Conservation (phyloP, 192 early-diverging fungal genomes). For the Backusella luteola region DNA sequence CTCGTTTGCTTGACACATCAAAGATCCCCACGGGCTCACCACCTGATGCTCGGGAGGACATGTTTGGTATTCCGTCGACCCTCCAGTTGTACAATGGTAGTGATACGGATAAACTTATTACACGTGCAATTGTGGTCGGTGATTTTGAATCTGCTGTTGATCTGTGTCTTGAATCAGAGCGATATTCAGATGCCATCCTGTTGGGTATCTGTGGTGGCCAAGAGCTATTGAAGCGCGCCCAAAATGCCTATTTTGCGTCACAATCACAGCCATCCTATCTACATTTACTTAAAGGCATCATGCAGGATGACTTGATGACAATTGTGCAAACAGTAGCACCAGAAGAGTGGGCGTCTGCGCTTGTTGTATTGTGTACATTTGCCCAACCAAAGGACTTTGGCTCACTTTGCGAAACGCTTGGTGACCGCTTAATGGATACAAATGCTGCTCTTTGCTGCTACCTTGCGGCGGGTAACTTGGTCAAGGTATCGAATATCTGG, state of each 20-base stretch:
- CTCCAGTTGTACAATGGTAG: conserved; percentile 37
- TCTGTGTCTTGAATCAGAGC: conserved; percentile 76
- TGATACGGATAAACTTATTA: conserved; percentile 79
- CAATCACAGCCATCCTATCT: conserved; percentile 66
- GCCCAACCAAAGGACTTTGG: conserved; percentile 81
- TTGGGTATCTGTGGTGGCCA: conserved; percentile 82
- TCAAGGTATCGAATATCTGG: conserved; percentile 85
- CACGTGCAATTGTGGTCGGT: conserved; percentile 79
- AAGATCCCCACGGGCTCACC: not conserved
- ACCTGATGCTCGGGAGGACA: conserved; percentile 15
- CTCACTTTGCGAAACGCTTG: conserved; percentile 61
- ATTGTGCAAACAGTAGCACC: conserved; percentile 75
- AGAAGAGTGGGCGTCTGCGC: conserved; percentile 87
- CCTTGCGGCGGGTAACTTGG: conserved; percentile 75
- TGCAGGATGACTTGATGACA: conserved; percentile 74
- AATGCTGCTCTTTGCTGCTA: conserved; percentile 72
- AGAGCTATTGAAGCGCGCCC: conserved; percentile 22
- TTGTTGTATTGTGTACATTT: conserved; percentile 94
- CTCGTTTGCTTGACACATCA: not conserved
- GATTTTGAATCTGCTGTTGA: conserved; percentile 90
- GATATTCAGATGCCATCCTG: conserved; percentile 60
- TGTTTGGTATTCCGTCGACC: conserved; percentile 22
- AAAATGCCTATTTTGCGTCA: conserved; percentile 77
- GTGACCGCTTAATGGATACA: conserved; percentile 53
- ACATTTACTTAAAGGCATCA: conserved; percentile 79